Evolutionary conservation across 1,284 basidiomycete species (phyloP), one percentile per base, ranked within the genome.

Genomic region (Sanghuangporus baumii): DNA sequence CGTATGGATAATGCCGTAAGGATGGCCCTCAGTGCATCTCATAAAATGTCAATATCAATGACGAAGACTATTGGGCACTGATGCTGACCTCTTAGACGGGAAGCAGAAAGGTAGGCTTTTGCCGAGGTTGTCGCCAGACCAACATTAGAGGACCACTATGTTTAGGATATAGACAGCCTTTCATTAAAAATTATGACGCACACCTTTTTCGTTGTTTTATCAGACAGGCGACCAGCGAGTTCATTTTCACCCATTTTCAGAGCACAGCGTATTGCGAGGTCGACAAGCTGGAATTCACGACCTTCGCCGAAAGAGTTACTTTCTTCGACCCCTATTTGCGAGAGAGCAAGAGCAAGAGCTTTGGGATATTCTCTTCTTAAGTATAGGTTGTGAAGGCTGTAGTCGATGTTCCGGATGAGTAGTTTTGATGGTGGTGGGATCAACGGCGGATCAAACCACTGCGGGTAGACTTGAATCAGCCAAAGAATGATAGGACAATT

Each of bases 341-440:
- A 20, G 20, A 65, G 36, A 8, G 51, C 59, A 18, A 65, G 51
- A 54, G 31, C 23, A 9, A 65, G 47, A 40, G 59, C 50, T 16
- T 46, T 47, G 3, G 38, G 7, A 23, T 60, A 65, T 34, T 57
- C 51, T 48, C 55, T 38, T 58, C 48, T 55, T 11, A 65, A 11
- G 38, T 65, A 65, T 16, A 65, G 31, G 57, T 61, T 59, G 37
- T 65, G 57, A 8, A 65, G 43, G 16, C 55, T 54, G 37, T 61
- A 65, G 55, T 65, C 63, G 41, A 61, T 61, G 43, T 65, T 61
- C 18, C 63, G 55, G 38, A 61, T 18, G 14, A 48, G 50, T 16
- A 59, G 16, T 23, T 60, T 51, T n/a, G 52, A 40, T 36, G 58
- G 37, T 7, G 58, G n/a, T 11, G 59, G 52, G 31, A 60, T 41